These are phyloP conservation scores for Pistacia integerrima DNA, from an alignment of 345 rosid genomes.

Conservation along the genomic window DNA sequence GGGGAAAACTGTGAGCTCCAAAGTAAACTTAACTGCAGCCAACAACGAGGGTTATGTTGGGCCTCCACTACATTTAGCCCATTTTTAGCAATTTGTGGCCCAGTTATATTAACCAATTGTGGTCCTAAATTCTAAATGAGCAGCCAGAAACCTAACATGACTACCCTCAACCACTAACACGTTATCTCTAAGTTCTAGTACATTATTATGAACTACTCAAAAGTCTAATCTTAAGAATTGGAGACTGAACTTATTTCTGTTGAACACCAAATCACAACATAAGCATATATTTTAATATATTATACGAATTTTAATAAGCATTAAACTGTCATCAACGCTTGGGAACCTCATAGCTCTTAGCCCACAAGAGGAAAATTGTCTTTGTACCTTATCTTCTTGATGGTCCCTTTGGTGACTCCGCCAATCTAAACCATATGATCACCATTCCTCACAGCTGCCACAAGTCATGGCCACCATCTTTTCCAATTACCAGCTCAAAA, in stretches of 20 bases:
- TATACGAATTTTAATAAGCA: too few relatives aligned
- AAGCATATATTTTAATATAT: too few relatives aligned
- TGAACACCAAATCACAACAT: too few relatives aligned
- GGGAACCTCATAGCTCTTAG: too few relatives aligned
- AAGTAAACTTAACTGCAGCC: neutral
- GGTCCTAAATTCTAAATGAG: neutral
- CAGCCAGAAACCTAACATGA: neutral
- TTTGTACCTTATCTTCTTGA: neutral
- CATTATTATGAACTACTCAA: too few relatives aligned
- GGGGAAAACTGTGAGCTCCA: neutral
- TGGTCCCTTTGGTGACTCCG: neutral
- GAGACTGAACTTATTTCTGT: too few relatives aligned
- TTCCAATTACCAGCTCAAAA: slow-evolving; percentile 5
- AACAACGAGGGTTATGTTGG: neutral
- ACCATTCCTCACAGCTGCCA: slow-evolving; percentile 24
- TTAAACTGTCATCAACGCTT: too few relatives aligned
- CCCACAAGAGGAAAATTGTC: too few relatives aligned
- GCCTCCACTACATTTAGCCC: neutral
- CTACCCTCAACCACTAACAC: neutral
- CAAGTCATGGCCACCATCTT: slow-evolving; percentile 32
- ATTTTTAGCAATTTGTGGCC: neutral
- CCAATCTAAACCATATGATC: slow-evolving; percentile 25
- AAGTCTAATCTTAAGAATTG: too few relatives aligned
- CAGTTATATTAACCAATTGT: neutral
- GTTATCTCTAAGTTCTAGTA: neutral